These are phyloP conservation scores for Pythium insidiosum DNA, from an alignment of 352 stramenopile genomes.

Conservation along the genomic window DNA sequence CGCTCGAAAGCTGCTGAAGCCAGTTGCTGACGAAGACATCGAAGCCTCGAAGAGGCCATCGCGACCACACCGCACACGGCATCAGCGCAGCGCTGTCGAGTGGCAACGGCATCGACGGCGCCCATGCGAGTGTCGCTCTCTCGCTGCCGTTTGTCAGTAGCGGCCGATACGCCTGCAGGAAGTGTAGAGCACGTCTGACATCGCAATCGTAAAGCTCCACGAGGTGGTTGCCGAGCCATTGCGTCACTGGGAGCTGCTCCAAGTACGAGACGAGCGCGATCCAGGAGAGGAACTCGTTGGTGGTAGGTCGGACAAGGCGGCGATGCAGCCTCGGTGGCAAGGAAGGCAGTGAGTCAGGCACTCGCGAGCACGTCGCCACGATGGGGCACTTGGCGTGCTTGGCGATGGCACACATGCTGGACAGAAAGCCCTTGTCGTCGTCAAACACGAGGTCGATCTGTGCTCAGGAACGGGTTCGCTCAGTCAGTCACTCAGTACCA, in stretches of 20 bases:
- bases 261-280: constrained; percentile 50
- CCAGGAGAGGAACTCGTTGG: constrained; percentile 56
- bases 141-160: too few relatives aligned
- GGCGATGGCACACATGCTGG: constrained; percentile 61
- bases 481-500: too few relatives aligned
- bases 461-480: not conserved
- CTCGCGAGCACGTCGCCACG: constrained; percentile 52
- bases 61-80: too few relatives aligned
- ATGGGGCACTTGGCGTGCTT: constrained; percentile 79
- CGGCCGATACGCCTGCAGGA: constrained; percentile 51
- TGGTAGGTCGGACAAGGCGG: constrained; percentile 30
- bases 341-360: constrained; percentile 52
- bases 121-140: too few relatives aligned
- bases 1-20: constrained; percentile 24
- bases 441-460: constrained; percentile 73
- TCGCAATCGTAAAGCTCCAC: constrained; percentile 54
- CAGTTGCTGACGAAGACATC: constrained; percentile 60
- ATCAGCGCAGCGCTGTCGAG: too few relatives aligned
- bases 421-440: constrained; percentile 73
- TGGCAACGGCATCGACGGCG: too few relatives aligned
- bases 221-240: constrained; percentile 26
- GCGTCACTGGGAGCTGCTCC: constrained; percentile 34
- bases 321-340: constrained; percentile 34
- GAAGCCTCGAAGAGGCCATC: constrained; percentile 31
- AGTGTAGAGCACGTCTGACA: constrained; percentile 61